Conservation (phyloP, 306 rosid genomes). For the Cicer judaicum region DNA sequence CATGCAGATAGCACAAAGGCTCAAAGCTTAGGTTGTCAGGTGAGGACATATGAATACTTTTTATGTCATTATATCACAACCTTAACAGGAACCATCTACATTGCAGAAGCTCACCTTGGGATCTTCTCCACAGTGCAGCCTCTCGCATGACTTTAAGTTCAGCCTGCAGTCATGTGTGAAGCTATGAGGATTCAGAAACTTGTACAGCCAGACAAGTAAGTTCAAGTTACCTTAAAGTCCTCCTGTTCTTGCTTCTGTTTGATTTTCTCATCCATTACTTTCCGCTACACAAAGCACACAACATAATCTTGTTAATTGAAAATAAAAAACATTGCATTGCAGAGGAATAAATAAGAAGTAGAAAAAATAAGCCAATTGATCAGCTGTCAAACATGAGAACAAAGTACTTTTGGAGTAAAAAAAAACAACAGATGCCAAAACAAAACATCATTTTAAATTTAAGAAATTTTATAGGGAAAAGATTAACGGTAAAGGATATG, state of each 20-base stretch:
- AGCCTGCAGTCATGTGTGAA: conserved; percentile 53
- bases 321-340: conserved; percentile 5
- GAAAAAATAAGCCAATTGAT: conserved; percentile 20
- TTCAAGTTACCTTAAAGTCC: conserved; percentile 61
- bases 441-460: conserved; percentile 1
- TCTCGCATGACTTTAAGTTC: conserved; percentile 85
- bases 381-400: conserved; percentile 34
- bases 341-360: conserved; percentile 11
- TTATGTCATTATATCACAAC: conserved; percentile 23
- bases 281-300: conserved; percentile 63
- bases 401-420: neutral
- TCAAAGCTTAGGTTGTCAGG: neutral
- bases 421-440: neutral
- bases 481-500: neutral
- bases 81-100: conserved; percentile 33
- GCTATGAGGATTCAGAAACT: conserved; percentile 28
- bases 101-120: conserved; percentile 68
- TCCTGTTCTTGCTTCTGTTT: conserved; percentile 86
- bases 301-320: conserved; percentile 31
- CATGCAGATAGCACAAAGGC: neutral
- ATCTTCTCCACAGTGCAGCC: conserved; percentile 91
- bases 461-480: neutral
- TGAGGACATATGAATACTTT: neutral
- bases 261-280: conserved; percentile 85
- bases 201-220: conserved; percentile 36